These are phyloP conservation scores for Vitellaria paradoxa DNA, from an alignment of 179 eudicot genomes.

Conservation along the genomic window DNA sequence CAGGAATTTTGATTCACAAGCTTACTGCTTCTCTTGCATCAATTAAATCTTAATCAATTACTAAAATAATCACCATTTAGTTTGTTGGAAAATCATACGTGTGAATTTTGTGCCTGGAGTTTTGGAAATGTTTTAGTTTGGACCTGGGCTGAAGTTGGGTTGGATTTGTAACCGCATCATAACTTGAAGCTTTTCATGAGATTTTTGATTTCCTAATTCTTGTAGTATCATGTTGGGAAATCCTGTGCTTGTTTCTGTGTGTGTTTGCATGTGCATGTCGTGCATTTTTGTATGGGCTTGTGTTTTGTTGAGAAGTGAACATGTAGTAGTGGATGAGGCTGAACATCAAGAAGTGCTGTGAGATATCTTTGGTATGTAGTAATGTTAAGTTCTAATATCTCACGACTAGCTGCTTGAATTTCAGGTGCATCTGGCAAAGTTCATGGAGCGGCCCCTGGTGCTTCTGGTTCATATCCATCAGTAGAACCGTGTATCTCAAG, in stretches of 20 bases:
- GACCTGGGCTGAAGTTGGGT: not conserved
- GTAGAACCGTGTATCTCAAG: slow-evolving; percentile 26
- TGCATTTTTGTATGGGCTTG: not conserved
- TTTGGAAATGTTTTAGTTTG: not conserved
- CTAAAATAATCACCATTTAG: not conserved
- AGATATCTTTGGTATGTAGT: not conserved
- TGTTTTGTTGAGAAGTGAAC: not conserved
- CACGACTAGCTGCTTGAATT: not conserved
- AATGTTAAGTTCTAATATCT: not conserved
- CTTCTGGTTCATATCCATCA: slow-evolving; percentile 31
- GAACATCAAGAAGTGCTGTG: not conserved
- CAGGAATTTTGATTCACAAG: slow-evolving; percentile 21
- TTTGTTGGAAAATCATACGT: too few species aligned
- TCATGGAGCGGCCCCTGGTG: slow-evolving; percentile 28
- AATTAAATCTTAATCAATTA: not conserved
- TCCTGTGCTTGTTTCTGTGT: not conserved
- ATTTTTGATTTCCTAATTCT: slow-evolving; percentile 9
- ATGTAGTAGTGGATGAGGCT: not conserved
- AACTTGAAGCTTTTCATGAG: not conserved
- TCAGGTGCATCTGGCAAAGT: slow-evolving; percentile 37
- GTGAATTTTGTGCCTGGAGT: too few species aligned
- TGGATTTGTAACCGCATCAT: not conserved
- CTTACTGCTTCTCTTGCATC: slow-evolving; percentile 15
- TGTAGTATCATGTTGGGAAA: not conserved
- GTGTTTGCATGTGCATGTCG: too few species aligned